Evolutionary conservation across 805 yeast genomes (phyloP).

Genomic region (Candida parachauliodes): DNA sequence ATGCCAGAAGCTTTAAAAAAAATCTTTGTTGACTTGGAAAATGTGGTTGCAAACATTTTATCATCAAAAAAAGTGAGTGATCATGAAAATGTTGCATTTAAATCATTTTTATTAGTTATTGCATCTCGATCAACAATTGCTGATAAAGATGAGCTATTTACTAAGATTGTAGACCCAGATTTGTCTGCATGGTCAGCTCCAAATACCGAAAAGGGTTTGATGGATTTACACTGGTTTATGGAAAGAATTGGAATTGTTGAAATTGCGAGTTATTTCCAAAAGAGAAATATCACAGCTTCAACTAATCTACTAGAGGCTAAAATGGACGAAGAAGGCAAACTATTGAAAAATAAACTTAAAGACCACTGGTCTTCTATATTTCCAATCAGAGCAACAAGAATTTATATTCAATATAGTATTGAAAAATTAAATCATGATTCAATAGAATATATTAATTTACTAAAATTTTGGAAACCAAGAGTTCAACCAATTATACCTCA

Average conservation of each 20-base stretch:
- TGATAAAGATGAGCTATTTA: constrained; percentile 73
- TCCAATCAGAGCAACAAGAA: constrained; percentile 93
- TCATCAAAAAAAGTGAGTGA: constrained; percentile 69
- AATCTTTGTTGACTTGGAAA: constrained; percentile 78
- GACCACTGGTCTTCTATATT: constrained; percentile 92
- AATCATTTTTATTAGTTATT: constrained; percentile 85
- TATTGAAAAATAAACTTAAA: constrained; percentile 70
- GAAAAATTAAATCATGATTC: constrained; percentile 83
- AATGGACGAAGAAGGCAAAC: constrained; percentile 87
- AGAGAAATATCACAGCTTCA: constrained; percentile 71
- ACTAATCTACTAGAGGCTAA: constrained; percentile 72
- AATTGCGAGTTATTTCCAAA: constrained; percentile 86
- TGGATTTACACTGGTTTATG: constrained; percentile 96
- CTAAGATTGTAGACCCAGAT: constrained; percentile 90
- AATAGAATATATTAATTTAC: constrained; percentile 64
- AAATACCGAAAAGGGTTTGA: constrained; percentile 81
- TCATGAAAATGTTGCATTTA: constrained; percentile 91
- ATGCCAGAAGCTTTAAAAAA: constrained; percentile 88
- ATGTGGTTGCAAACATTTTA: constrained; percentile 69
- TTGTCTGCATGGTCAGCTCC: constrained; percentile 90
- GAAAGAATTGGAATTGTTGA: constrained; percentile 92
- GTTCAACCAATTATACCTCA: constrained; percentile 90
- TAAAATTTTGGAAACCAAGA: constrained; percentile 88
- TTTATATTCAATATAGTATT: constrained; percentile 91
- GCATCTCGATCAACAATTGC: constrained; percentile 79